Conservation (phyloP, 768 basidiomycete species). For the Lactarius psammicola region DNA sequence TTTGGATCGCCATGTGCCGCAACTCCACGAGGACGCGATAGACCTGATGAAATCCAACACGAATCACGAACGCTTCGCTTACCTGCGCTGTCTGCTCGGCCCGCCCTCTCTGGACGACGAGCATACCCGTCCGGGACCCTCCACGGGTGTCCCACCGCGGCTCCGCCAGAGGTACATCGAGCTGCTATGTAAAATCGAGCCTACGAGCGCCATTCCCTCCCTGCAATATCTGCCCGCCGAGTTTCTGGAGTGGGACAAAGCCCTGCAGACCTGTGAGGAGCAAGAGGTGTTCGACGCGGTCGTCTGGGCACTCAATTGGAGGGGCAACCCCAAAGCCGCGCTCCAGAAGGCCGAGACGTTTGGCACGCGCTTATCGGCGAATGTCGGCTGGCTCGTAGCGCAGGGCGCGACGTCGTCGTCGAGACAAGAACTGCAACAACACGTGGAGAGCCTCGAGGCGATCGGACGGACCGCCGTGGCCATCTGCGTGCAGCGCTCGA, state of each 20-base stretch:
- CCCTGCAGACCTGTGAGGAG: slow-evolving; percentile 64
- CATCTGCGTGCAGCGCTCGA: slow-evolving; percentile 70
- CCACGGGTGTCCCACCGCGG: slow-evolving; percentile 45
- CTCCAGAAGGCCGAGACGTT: slow-evolving; percentile 63
- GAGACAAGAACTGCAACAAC: slow-evolving; percentile 34
- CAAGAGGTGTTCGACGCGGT: slow-evolving; percentile 69
- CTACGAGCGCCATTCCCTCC: slow-evolving; percentile 57
- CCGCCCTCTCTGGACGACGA: slow-evolving; percentile 41
- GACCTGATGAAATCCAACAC: slow-evolving; percentile 44
- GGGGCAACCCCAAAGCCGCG: slow-evolving; percentile 61
- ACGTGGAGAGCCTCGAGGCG: slow-evolving; percentile 51
- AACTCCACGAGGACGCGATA: slow-evolving; percentile 64
- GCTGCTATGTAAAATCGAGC: slow-evolving; percentile 71
- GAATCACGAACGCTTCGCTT: slow-evolving; percentile 63
- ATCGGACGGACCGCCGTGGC: slow-evolving; percentile 60
- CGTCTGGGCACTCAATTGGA: slow-evolving; percentile 73
- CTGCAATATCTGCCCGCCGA: slow-evolving; percentile 55
- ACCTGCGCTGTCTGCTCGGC: slow-evolving; percentile 72
- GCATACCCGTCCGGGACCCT: slow-evolving; percentile 42
- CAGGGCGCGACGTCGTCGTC: slow-evolving; percentile 4
- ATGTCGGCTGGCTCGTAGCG: slow-evolving; percentile 42
- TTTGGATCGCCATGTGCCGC: slow-evolving; percentile 65
- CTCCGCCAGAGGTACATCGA: slow-evolving; percentile 64
- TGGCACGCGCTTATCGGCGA: slow-evolving; percentile 49
- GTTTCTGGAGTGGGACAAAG: slow-evolving; percentile 53